Evolutionary conservation across 768 basidiomycete species (phyloP).

Genomic region (Pleurotus giganteus): DNA sequence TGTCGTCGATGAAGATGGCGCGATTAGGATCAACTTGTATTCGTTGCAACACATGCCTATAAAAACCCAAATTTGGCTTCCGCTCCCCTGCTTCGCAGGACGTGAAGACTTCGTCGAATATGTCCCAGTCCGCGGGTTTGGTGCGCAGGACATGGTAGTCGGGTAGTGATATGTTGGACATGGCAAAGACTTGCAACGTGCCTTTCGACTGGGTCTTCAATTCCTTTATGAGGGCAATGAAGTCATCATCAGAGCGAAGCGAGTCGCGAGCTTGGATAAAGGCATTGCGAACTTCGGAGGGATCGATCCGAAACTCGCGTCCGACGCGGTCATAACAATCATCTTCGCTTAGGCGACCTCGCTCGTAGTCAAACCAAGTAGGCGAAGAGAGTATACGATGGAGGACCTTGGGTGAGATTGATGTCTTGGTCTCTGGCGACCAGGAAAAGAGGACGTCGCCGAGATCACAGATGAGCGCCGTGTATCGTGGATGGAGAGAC

Average conservation of each 20-base stretch:
- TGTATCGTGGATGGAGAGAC: constrained; percentile 17
- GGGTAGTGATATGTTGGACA: constrained; percentile 58
- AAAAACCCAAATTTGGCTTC: constrained; percentile 55
- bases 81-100: constrained; percentile 52
- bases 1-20: constrained; percentile 60
- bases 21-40: constrained; percentile 42
- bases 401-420: constrained; percentile 38
- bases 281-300: constrained; percentile 39
- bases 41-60: constrained; percentile 42
- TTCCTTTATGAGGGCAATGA: constrained; percentile 45
- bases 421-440: constrained; percentile 44
- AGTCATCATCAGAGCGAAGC: constrained; percentile 39
- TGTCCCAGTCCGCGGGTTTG: constrained; percentile 46
- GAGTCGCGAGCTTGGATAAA: constrained; percentile 49
- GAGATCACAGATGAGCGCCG: constrained; percentile 49
- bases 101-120: constrained; percentile 50
- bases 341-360: constrained; percentile 40
- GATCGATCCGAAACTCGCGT: constrained; percentile 34
- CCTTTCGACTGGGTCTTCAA: constrained; percentile 36
- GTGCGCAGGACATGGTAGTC: constrained; percentile 46
- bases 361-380: constrained; percentile 56
- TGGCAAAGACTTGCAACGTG: constrained; percentile 44
- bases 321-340: constrained; percentile 42
- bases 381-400: constrained; percentile 40
- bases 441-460: constrained; percentile 58